phyloP scores from a whole-genome alignment of 2,329 filamentous ascomycete species.

The Aquanectria penicillioides region DNA sequence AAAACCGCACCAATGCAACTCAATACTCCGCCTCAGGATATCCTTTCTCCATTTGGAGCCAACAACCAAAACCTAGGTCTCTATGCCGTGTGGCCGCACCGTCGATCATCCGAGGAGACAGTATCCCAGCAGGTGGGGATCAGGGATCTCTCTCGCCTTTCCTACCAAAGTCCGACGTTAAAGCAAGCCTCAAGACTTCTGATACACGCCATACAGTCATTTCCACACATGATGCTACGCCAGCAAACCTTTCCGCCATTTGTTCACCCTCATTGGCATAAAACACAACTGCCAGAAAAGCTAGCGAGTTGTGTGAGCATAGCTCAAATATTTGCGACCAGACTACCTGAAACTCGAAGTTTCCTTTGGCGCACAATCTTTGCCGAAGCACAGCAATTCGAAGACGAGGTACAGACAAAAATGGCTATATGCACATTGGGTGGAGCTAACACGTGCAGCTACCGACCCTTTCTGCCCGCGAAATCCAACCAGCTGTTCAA shows the following conservation, averaged over 20 bases:
- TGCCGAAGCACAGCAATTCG: constrained; percentile 36
- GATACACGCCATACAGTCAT: constrained; percentile 38
- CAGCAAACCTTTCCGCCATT: constrained; percentile 45
- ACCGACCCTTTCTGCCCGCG: background rate
- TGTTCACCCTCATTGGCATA: constrained; percentile 43
- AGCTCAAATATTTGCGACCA: constrained; percentile 35
- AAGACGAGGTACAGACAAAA: constrained; percentile 24
- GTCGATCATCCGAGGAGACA: background rate
- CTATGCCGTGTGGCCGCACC: background rate
- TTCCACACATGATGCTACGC: constrained; percentile 45
- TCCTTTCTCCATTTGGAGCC: background rate
- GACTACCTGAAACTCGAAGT: constrained; percentile 32
- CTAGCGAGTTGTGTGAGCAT: constrained; percentile 41
- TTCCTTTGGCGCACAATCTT: constrained; percentile 43
- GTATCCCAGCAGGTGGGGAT: background rate
- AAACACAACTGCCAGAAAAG: constrained; percentile 26
- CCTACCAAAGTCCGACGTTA: constrained; percentile 2
- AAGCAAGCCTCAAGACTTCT: constrained; percentile 36
- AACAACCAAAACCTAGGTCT: background rate
- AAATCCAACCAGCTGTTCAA: constrained; percentile 38
- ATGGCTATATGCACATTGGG: fast-evolving
- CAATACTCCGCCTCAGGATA: too few relatives aligned
- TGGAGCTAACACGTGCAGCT: constrained; percentile 14
- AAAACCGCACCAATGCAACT: too few relatives aligned
- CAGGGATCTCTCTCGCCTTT: constrained; percentile 27